Evolutionary conservation across 192 early-diverging fungal genomes (phyloP).

Genomic region (Rhizophagus clarus): DNA sequence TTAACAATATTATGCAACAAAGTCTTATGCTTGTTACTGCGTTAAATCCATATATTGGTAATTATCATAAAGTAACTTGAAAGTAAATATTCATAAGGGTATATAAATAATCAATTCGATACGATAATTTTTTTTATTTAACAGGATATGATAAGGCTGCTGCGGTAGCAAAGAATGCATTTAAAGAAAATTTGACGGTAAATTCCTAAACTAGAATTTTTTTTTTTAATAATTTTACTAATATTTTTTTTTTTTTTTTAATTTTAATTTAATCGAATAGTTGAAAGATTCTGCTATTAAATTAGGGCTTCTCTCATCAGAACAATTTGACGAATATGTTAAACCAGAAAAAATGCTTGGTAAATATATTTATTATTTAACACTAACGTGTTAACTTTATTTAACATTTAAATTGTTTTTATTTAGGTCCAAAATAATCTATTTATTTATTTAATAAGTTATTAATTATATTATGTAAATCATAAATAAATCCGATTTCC

Average conservation of each 20-base stretch:
- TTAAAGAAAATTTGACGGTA: constrained; percentile 81
- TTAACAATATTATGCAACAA: constrained; percentile 85
- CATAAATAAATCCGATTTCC: no score
- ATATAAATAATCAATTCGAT: not conserved
- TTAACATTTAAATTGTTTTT: no score
- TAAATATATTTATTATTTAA: not conserved
- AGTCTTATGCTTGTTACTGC: constrained; percentile 99
- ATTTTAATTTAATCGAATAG: constrained; percentile 58
- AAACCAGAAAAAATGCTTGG: constrained; percentile 89
- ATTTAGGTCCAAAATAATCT: no score
- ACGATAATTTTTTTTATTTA: not conserved
- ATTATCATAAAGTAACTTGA: constrained; percentile 22
- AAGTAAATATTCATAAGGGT: not conserved
- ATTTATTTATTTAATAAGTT: no score
- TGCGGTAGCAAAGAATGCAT: constrained; percentile 95
- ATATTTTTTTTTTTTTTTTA: constrained; percentile 15
- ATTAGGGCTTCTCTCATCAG: constrained; percentile 80
- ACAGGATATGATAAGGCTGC: constrained; percentile 81
- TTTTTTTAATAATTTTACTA: constrained; percentile 13
- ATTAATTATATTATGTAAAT: no score
- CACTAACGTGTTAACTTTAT: not conserved
- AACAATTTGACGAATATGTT: constrained; percentile 97
- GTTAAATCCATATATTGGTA: constrained; percentile 95
- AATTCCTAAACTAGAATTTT: not conserved
- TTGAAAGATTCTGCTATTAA: constrained; percentile 93